These are phyloP conservation scores for Epichloe gansuensis DNA, from an alignment of 2,329 filamentous ascomycete species.

Conservation along the genomic window DNA sequence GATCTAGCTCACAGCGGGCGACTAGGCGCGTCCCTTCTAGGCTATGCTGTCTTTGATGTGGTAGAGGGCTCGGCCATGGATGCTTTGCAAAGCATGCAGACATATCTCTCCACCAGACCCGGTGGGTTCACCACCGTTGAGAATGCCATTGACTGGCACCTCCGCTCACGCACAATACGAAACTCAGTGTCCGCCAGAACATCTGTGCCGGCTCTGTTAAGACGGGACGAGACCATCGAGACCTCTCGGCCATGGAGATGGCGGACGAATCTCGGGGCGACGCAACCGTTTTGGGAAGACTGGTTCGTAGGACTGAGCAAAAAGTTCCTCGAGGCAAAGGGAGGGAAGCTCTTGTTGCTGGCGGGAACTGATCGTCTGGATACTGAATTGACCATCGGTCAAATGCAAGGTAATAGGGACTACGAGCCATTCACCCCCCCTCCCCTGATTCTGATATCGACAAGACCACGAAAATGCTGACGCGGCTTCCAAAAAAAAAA, in stretches of 20 bases:
- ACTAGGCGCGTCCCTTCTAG: constrained; percentile 58
- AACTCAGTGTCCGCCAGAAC: constrained; percentile 72
- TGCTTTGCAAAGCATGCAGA: constrained; percentile 86
- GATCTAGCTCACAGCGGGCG: constrained; percentile 58
- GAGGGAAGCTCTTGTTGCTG: constrained; percentile 72
- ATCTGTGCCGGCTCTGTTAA: constrained; percentile 72
- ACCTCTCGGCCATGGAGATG: constrained; percentile 54
- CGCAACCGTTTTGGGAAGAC: constrained; percentile 83
- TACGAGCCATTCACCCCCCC: neutral
- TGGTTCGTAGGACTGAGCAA: constrained; percentile 84
- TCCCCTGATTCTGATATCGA: neutral
- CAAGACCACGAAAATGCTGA: constrained; percentile 6
- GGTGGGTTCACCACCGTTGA: constrained; percentile 62
- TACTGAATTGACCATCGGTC: constrained; percentile 85
- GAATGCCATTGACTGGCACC: constrained; percentile 86
- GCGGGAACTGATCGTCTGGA: constrained; percentile 85
- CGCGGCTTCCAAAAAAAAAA: neutral
- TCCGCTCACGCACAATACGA: constrained; percentile 74
- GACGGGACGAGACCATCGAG: constrained; percentile 28
- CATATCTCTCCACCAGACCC: constrained; percentile 74
- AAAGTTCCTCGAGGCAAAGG: constrained; percentile 72
- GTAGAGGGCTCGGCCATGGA: constrained; percentile 95
- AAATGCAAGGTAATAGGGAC: constrained; percentile 67
- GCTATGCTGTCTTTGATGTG: constrained; percentile 84
- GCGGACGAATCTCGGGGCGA: constrained; percentile 72